Conservation (phyloP, 2,329 filamentous ascomycete genomes). For the Penicillium hordei region DNA sequence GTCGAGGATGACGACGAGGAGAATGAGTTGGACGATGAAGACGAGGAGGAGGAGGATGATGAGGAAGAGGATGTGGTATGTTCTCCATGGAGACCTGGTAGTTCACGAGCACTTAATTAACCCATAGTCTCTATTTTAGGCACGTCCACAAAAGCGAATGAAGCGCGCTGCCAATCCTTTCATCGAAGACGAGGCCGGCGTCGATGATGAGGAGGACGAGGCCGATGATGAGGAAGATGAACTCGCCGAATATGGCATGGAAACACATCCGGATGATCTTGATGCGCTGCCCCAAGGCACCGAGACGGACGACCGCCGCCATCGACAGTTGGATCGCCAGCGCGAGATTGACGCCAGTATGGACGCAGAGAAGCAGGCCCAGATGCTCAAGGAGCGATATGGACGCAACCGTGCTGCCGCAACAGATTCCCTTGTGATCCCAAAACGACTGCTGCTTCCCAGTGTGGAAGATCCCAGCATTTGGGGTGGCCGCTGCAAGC, state of each 20-base stretch:
- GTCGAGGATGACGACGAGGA: conserved; percentile 52
- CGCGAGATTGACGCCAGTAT: conserved; percentile 83
- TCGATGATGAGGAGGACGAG: conserved; percentile 87
- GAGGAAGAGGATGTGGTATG: conserved; percentile 55
- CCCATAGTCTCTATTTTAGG: conserved; percentile 12
- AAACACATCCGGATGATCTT: conserved; percentile 87
- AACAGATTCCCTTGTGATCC: conserved; percentile 72
- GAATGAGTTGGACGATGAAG: conserved; percentile 60
- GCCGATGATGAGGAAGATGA: conserved; percentile 89
- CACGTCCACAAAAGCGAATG: conserved; percentile 75
- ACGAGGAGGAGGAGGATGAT: conserved; percentile 49
- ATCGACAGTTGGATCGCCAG: conserved; percentile 89
- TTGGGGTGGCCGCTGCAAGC: conserved; percentile 89
- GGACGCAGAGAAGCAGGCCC: conserved; percentile 91
- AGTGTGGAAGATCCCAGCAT: conserved; percentile 95
- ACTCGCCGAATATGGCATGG: conserved; percentile 80
- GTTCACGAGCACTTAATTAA: conserved; percentile 12
- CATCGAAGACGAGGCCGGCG: conserved; percentile 97
- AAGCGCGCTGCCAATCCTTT: conserved; percentile 78
- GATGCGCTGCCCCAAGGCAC: conserved; percentile 71
- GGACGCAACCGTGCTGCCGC: conserved; percentile 70
- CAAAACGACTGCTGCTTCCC: conserved; percentile 81
- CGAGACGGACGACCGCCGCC: conserved; percentile 84
- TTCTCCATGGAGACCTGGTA: conserved; percentile 4
- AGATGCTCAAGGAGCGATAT: conserved; percentile 82